These are phyloP conservation scores for Phytophthora kernoviae DNA, from an alignment of 352 stramenopile genomes.

Conservation along the genomic window DNA sequence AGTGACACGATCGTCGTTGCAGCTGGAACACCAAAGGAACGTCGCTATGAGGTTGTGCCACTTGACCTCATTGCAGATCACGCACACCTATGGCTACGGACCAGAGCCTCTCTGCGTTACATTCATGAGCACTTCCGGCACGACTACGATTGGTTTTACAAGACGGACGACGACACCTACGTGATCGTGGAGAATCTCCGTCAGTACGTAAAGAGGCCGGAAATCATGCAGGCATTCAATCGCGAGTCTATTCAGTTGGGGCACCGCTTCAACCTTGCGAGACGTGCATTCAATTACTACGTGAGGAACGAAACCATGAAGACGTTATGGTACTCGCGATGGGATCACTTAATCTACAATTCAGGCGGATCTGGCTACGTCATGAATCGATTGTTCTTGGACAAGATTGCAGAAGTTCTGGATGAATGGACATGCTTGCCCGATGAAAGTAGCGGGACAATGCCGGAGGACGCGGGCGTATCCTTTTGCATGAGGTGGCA, in stretches of 20 bases:
- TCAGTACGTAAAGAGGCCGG: constrained; percentile 54
- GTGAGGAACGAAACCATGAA: constrained; percentile 58
- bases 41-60: constrained; percentile 53
- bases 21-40: constrained; percentile 20
- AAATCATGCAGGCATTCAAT: constrained; percentile 57
- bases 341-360: constrained; percentile 75
- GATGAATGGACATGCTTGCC: constrained; percentile 56
- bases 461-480: constrained; percentile 73
- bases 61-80: constrained; percentile 72
- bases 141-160: constrained; percentile 88
- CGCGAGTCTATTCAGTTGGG: constrained; percentile 75
- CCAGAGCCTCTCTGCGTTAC: constrained; percentile 68
- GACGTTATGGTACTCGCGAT: constrained; percentile 42
- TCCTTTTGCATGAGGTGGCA: constrained; percentile 86
- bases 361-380: constrained; percentile 71
- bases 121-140: constrained; percentile 66
- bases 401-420: constrained; percentile 58
- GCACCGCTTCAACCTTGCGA: constrained; percentile 73
- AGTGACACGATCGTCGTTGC: constrained; percentile 53
- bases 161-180: constrained; percentile 81
- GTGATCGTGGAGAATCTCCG: constrained; percentile 76
- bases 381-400: constrained; percentile 75
- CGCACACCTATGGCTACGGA: constrained; percentile 76
- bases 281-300: constrained; percentile 56
- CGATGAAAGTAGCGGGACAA: constrained; percentile 57